Evolutionary conservation across 345 rosid genomes (phyloP).

Genomic region (Leavenworthia alabamica): DNA sequence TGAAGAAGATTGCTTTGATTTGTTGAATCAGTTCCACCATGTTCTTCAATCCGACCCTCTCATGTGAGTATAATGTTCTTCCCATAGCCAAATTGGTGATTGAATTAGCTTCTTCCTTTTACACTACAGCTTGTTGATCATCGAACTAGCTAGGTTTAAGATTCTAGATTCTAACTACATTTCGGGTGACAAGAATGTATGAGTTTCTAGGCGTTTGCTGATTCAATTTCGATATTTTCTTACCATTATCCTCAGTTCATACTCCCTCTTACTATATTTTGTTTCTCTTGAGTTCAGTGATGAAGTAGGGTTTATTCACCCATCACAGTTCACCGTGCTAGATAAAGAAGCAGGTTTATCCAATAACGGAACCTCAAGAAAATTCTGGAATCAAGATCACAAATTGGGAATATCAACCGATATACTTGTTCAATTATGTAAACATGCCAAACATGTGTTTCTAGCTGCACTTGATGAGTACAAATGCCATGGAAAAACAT

Average conservation of each 20-base stretch:
- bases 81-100: neutral
- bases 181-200: neutral
- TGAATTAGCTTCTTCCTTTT: neutral
- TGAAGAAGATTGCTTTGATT: conserved; percentile 24
- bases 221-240: neutral
- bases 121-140: conserved; percentile 7
- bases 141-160: neutral
- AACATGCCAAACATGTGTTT: conserved; percentile 52
- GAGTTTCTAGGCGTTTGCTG: neutral
- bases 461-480: conserved; percentile 37
- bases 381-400: conserved; percentile 65
- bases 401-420: conserved; percentile 74
- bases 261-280: neutral
- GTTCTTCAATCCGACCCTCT: conserved; percentile 68
- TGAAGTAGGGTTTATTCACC: conserved; percentile 83
- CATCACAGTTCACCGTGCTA: conserved; percentile 63
- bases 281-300: conserved; percentile 43
- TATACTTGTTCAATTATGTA: conserved; percentile 51
- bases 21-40: conserved; percentile 47
- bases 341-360: conserved; percentile 32
- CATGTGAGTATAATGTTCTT: conserved; percentile 46
- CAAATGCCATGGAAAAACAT: conserved; percentile 15
- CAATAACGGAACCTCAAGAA: conserved; percentile 13
- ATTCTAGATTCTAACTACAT: neutral
- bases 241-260: neutral